phyloP scores from a whole-genome alignment of 257 asterid species.

The Nicotiana tabacum region DNA sequence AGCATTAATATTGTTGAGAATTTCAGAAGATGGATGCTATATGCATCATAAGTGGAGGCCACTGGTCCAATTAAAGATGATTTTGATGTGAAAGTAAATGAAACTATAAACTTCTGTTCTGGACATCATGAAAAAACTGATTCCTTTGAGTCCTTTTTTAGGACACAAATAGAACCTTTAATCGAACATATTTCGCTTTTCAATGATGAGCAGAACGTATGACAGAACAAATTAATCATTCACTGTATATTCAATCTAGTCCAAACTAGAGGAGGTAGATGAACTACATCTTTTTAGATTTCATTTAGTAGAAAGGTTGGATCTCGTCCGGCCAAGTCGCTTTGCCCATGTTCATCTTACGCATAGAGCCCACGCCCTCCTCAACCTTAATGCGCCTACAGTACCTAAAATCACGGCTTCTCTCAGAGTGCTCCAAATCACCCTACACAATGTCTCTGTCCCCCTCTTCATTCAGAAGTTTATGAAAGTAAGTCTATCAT shows the following conservation, averaged over 20 bases:
- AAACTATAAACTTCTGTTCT: background rate
- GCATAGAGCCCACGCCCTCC: too few relatives aligned
- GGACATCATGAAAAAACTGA: background rate
- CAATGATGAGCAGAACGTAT: background rate
- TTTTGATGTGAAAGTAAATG: conserved; percentile 3
- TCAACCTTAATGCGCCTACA: too few relatives aligned
- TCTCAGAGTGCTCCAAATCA: too few relatives aligned
- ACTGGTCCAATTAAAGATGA: background rate
- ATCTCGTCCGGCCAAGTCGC: too few relatives aligned
- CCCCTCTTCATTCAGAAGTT: too few relatives aligned
- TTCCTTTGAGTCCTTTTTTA: background rate
- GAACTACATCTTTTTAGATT: background rate
- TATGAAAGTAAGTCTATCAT: too few relatives aligned
- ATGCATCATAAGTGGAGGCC: background rate
- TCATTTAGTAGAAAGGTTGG: background rate
- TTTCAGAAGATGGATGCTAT: background rate
- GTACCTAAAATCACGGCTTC: too few relatives aligned
- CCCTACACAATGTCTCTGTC: too few relatives aligned
- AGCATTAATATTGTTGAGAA: background rate
- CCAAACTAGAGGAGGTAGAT: background rate
- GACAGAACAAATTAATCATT: background rate
- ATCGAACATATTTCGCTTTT: background rate
- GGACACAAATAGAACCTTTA: background rate
- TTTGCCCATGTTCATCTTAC: too few relatives aligned
- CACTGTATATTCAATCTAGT: background rate